A percentile compares a stretch with the other conserved stretches of the same genome.
Evolutionary conservation across 768 basidiomycete genomes (phyloP).

Genomic region (Thelephora ganbajun): DNA sequence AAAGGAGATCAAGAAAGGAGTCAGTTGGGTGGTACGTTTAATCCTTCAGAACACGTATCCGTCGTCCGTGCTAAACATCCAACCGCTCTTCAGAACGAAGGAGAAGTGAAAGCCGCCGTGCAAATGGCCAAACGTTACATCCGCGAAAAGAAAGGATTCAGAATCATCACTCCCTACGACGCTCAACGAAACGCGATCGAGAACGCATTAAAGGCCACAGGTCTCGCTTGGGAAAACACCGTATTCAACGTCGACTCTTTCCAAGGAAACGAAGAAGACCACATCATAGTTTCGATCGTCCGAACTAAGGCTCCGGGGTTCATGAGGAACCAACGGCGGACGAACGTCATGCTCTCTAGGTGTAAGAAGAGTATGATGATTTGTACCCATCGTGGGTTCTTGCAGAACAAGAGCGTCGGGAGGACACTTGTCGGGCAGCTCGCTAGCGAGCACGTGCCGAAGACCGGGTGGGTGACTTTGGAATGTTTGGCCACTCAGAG

Average conservation of each 20-base stretch:
- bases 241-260: constrained; percentile 23
- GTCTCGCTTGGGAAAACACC: constrained; percentile 14
- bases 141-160: constrained; percentile 10
- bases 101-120: constrained; percentile 15
- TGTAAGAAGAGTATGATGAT: constrained; percentile 21
- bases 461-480: neutral
- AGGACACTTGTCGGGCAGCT: constrained; percentile 15
- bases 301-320: constrained; percentile 19
- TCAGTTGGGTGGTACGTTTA: constrained; percentile 23
- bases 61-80: neutral
- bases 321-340: constrained; percentile 13
- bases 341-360: constrained; percentile 23
- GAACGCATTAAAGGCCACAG: constrained; percentile 10
- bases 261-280: constrained; percentile 23
- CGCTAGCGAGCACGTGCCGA: constrained; percentile 6
- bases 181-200: constrained; percentile 17
- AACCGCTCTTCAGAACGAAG: constrained; percentile 12
- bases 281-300: constrained; percentile 20
- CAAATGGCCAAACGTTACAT: constrained; percentile 10
- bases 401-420: constrained; percentile 6
- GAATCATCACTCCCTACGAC: constrained; percentile 23
- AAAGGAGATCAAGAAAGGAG: constrained; percentile 12
- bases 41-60: neutral
- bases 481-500: too few relatives aligned
- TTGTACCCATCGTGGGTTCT: constrained; percentile 12